Base-by-base conservation (phyloP, 768 basidiomycete species). In the Boletales sp. region DNA sequence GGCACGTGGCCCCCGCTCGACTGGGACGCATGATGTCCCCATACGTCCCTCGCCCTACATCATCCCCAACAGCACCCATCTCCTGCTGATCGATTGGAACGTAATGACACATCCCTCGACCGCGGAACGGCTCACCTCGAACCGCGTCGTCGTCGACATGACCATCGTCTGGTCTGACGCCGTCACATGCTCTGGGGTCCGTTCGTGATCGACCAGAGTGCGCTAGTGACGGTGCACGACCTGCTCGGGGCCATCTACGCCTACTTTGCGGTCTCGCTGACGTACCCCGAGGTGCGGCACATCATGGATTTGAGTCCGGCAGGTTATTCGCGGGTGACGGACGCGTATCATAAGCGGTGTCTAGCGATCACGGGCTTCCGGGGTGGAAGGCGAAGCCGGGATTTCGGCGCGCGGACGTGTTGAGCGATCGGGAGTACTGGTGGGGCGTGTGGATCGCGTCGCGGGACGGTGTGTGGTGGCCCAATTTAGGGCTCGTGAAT, bases 341-440 rank as follows among this genome's bases (percentile, higher is more conserved):
- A 60, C 5, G 65, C 72, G n/a, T 73, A 59, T 49, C 40, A 49
- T 9, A 45, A 59, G 27, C 73, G 81, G 48, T 72, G 71, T 44
- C 61, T 60, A 21, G 68, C 73, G 18, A 69, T 73, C 7, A 58
- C 59, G 47, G 73, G 24, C 53, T 83, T 8, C 61, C 66, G 13
- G 71, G 60, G 2, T 72, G 74, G 47, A 72, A 75, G 37, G 57
- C 69, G 31, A 54, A 52, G 36, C 61, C 69, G 43, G 75, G 76
- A 0, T 76, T 75, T 45, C 71, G 61, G 54, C 71, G 82, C 32
- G 72, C 76, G 36, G 83, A 84, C 61, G 70, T 72, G 41, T 54
- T 83, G 30, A 80, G 79, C 1, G 68, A 69, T 35, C 65, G 69
- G 45, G 69, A 73, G 48, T 61, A 68, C 43, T 83, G 75, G 59